A percentile compares a stretch with the other conserved stretches of the same genome.
Conservation (phyloP, 2,329 filamentous ascomycete genomes). For the Trichoderma hamatum region DNA sequence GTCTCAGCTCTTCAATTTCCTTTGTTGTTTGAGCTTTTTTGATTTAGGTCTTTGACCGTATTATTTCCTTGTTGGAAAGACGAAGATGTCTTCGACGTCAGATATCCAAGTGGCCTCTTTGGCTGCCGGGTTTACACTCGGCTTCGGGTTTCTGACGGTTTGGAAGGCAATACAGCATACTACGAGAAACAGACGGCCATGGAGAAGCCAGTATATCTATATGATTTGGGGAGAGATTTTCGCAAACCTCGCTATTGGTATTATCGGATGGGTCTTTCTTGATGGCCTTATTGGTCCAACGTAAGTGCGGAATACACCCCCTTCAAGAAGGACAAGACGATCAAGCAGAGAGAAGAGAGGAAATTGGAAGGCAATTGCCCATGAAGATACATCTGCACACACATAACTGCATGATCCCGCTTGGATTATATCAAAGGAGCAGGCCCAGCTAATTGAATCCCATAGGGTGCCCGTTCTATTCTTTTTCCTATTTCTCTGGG, state of each 20-base stretch:
- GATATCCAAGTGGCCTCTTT: slow-evolving; percentile 20
- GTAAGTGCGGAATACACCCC: neutral
- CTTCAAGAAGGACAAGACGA: neutral
- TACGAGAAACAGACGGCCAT: slow-evolving; percentile 15
- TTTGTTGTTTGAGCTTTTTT: neutral
- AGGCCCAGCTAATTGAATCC: neutral
- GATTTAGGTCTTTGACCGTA: neutral
- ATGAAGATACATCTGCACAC: neutral
- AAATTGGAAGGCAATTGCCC: neutral
- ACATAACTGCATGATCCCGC: too few relatives aligned
- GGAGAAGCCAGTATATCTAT: slow-evolving; percentile 34
- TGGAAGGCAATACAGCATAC: slow-evolving; percentile 20
- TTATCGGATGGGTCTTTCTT: slow-evolving; percentile 36
- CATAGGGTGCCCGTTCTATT: slow-evolving; percentile 11
- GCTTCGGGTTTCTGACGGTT: slow-evolving; percentile 12
- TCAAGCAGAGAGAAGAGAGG: neutral
- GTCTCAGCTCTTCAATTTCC: neutral
- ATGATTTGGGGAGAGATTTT: slow-evolving; percentile 36
- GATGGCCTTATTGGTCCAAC: slow-evolving; percentile 29
- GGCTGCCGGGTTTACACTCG: slow-evolving; percentile 19
- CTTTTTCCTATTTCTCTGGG: slow-evolving; percentile 13
- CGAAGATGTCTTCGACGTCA: slow-evolving; percentile 5
- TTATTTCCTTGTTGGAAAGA: neutral
- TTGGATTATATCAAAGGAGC: neutral
- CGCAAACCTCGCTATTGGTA: slow-evolving; percentile 35